Evolutionary conservation across 2,329 filamentous ascomycete species (phyloP), one percentile per base, ranked within the genome.

Genomic region (Apiospora kogelbergensis): DNA sequence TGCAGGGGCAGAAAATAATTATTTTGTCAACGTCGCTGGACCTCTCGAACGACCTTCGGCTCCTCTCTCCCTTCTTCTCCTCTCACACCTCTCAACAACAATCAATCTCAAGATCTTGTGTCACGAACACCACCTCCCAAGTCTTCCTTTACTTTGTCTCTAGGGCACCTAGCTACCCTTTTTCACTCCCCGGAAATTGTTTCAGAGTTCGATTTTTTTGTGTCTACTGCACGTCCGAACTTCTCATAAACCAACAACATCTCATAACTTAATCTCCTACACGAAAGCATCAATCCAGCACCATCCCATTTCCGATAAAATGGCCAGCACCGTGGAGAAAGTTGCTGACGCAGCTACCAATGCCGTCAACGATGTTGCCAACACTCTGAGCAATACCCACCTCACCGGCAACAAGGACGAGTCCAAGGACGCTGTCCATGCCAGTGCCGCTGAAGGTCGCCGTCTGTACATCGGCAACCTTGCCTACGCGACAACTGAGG

Each of bases 401-500:
- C 88, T 93, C 84, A 85, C 89, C 79, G 82, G 81, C 78, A 60
- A 60, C 53, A 85, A 85, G 82, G 82, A 83, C 80, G 84, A 86
- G 75, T 85, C 86, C 79, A 87, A 86, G 87, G 94, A 97, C 84
- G 94, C 95, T 83, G 94, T 96, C 81, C 91, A 96, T 83, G 94
- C 94, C 85, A 97, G 94, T 87, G 96, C 96, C 84, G 95, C 95
- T 84, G 96, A 99, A 89, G 95, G 96, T 84, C 94, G 96, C 88
- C 94, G 96, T 87, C 92, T 99, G 80, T 99, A 99, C 88, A 98
- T 99, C 88, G 96, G 96, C 89, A 99, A 99, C 89, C 93, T 99
- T 90, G 96, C 96, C 80, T 99, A 99, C 85, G 95, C 95, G 91
- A 98, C 96, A 91, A 97, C 94, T 84, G 96, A 98, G 93, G 96